Conservation (phyloP, 176 grass and related monocot genomes). For the Pontederia paniculata region DNA sequence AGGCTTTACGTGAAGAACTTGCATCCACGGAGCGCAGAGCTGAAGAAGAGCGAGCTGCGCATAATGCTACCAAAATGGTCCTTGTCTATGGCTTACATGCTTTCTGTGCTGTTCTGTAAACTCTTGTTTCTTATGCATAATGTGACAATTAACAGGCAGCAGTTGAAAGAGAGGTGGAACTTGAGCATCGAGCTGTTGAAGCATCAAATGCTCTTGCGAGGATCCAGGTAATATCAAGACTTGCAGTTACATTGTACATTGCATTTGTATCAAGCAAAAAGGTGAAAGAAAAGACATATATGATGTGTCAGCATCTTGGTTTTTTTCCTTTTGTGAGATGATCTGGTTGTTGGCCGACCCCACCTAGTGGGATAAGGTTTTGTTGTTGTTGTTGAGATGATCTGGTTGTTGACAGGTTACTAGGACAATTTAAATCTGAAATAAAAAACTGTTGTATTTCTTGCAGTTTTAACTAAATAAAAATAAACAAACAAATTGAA, state of each 20-base stretch:
- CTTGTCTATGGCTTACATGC: constrained; percentile 9
- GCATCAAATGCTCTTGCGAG: constrained; percentile 99
- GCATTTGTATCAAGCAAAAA: neutral
- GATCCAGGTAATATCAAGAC: constrained; percentile 63
- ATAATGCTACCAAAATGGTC: constrained; percentile 98
- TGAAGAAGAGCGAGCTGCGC: constrained; percentile 92
- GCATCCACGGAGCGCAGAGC: constrained; percentile 65
- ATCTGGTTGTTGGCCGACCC: too few relatives aligned
- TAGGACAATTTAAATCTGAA: too few relatives aligned
- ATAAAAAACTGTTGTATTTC: too few relatives aligned
- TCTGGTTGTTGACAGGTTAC: too few relatives aligned
- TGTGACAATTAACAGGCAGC: constrained; percentile 58
- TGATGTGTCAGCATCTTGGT: too few relatives aligned
- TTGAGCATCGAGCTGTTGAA: constrained; percentile 96
- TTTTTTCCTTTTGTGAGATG: too few relatives aligned
- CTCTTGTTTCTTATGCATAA: constrained; percentile 16
- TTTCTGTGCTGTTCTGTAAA: constrained; percentile 7
- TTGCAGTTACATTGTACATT: neutral
- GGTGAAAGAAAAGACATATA: too few relatives aligned
- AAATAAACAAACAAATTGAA: too few relatives aligned
- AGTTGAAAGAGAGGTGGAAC: constrained; percentile 95
- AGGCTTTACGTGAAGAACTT: constrained; percentile 96
- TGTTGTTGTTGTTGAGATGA: too few relatives aligned
- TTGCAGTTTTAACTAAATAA: too few relatives aligned
- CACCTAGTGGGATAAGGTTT: too few relatives aligned